Percentiles rank a stretch among this genome's conserved stretches.
Conservation (phyloP, 352 stramenopile species). For the Globisporangium rhizosaccharum region DNA sequence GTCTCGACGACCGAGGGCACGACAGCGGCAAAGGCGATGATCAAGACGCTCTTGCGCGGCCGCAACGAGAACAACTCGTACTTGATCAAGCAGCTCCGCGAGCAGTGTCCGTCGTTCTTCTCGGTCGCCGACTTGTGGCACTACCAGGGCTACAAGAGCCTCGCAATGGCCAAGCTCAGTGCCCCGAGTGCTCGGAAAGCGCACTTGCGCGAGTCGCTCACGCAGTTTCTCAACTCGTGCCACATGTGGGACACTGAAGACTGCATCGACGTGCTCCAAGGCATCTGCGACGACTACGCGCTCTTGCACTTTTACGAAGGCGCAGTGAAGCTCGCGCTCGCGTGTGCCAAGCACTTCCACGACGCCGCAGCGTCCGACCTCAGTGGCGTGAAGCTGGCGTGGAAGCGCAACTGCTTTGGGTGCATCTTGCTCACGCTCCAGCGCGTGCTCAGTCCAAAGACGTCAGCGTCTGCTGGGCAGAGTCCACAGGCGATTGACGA, state of each 20-base stretch:
- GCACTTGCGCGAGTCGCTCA: conserved; percentile 63
- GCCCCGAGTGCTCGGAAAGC: conserved; percentile 54
- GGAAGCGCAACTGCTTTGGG: conserved; percentile 74
- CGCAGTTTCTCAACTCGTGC: conserved; percentile 77
- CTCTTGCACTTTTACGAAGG: conserved; percentile 80
- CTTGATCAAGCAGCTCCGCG: conserved; percentile 75
- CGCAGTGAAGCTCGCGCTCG: conserved; percentile 77
- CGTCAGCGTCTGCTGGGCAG: conserved; percentile 12
- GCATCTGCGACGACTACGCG: conserved; percentile 78
- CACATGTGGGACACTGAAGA: conserved; percentile 85
- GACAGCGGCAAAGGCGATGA: conserved; percentile 64
- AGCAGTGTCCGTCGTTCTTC: conserved; percentile 83
- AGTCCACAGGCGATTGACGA: conserved; percentile 71
- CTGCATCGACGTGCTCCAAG: conserved; percentile 67
- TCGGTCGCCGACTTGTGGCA: conserved; percentile 75
- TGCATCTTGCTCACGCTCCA: conserved; percentile 69
- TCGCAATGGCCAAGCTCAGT: conserved; percentile 77
- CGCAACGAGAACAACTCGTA: conserved; percentile 80
- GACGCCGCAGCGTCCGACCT: conserved; percentile 58
- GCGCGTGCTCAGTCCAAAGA: conserved; percentile 37
- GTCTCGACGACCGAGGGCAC: conserved; percentile 58
- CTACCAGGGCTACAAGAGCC: conserved; percentile 81
- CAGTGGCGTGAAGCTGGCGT: conserved; percentile 55
- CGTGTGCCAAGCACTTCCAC: conserved; percentile 76
- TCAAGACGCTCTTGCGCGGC: conserved; percentile 72